Evolutionary conservation across 768 basidiomycete species (phyloP).

Genomic region (Kwoniella sp.): DNA sequence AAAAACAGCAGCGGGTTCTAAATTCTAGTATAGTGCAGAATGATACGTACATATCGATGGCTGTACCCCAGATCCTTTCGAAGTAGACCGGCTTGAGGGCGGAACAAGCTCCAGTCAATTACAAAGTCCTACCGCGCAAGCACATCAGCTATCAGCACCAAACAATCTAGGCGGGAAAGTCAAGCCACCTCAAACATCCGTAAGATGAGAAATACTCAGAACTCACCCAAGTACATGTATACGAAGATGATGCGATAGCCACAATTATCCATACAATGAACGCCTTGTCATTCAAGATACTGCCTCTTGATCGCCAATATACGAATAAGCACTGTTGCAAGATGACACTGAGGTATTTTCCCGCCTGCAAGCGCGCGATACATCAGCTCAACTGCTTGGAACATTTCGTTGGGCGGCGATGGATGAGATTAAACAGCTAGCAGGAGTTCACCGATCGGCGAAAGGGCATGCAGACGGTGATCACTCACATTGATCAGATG

Average conservation of each 20-base stretch:
- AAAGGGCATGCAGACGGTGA: too few relatives aligned
- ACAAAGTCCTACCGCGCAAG: slow-evolving; percentile 76
- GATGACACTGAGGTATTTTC: slow-evolving; percentile 76
- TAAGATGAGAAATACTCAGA: too few relatives aligned
- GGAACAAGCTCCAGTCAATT: slow-evolving; percentile 89
- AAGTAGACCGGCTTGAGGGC: slow-evolving; percentile 64
- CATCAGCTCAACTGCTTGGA: not conserved
- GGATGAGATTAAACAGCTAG: too few relatives aligned
- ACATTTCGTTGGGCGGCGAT: not conserved
- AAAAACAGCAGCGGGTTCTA: not conserved
- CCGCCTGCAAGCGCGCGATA: slow-evolving; percentile 63
- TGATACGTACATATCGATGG: slow-evolving; percentile 50
- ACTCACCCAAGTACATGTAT: slow-evolving; percentile 77
- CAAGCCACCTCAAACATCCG: not conserved
- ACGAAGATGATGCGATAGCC: slow-evolving; percentile 67
- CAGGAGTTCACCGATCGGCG: too few relatives aligned
- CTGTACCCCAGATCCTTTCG: slow-evolving; percentile 75
- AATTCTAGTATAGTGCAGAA: not conserved
- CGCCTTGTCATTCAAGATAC: slow-evolving; percentile 57
- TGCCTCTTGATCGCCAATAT: slow-evolving; percentile 70
- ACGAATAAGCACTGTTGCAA: slow-evolving; percentile 69
- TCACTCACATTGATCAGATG: slow-evolving; percentile 82
- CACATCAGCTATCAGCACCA: slow-evolving; percentile 74
- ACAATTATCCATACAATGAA: slow-evolving; percentile 73
- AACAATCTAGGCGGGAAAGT: not conserved